phyloP scores from a whole-genome alignment of 495 filamentous ascomycete species.

The Neurospora intermedia region DNA sequence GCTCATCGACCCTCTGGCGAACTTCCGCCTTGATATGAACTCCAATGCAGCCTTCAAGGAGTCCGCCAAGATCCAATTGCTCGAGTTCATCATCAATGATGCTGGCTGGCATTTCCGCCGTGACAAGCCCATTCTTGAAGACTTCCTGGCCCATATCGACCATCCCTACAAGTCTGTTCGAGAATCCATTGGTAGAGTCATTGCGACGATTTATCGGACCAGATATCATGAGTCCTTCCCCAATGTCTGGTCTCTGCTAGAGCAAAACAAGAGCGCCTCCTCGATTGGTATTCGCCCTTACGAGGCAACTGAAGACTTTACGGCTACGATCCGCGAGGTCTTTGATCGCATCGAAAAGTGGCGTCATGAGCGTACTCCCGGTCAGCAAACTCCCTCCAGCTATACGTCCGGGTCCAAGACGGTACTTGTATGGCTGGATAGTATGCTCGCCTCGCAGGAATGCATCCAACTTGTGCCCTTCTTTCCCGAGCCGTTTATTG shows the following conservation, averaged over 20 bases:
- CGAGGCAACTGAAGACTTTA: conserved; percentile 61
- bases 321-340: conserved; percentile 58
- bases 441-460: conserved; percentile 79
- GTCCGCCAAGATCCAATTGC: conserved; percentile 85
- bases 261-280: conserved; percentile 64
- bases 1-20: conserved; percentile 69
- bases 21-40: conserved; percentile 83
- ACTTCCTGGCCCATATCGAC: conserved; percentile 86
- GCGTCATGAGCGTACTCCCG: conserved; percentile 73
- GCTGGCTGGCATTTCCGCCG: conserved; percentile 93
- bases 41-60: conserved; percentile 99
- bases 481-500: conserved; percentile 82
- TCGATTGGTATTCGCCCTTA: conserved; percentile 84
- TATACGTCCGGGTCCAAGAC: conserved; percentile 97
- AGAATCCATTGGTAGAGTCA: conserved; percentile 83
- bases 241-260: conserved; percentile 62
- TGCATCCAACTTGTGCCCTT: conserved; percentile 85
- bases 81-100: conserved; percentile 80
- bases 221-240: conserved; percentile 87
- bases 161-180: conserved; percentile 97
- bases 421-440: conserved; percentile 89
- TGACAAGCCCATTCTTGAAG: conserved; percentile 75
- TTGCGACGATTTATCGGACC: conserved; percentile 79
- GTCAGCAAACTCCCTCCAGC: conserved; percentile 83
- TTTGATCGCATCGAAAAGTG: conserved; percentile 78